phyloP scores from a whole-genome alignment of 2,329 filamentous ascomycete genomes.

The Sporothrix luriei region DNA sequence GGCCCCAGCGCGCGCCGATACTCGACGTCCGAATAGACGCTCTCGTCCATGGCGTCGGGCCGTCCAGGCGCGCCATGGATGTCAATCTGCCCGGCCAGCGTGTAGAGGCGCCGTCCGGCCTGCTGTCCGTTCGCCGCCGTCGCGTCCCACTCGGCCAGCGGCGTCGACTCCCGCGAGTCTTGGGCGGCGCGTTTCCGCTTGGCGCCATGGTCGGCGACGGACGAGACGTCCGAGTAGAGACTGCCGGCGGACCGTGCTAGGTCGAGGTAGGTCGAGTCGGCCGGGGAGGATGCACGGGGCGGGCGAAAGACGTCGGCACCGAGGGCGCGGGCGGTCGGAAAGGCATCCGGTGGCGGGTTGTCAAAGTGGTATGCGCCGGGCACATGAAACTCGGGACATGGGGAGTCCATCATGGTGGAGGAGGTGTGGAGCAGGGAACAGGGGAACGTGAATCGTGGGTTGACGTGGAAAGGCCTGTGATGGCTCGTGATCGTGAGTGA shows the following conservation, averaged over 20 bases:
- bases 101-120: constrained; percentile 44
- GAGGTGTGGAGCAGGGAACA: neutral
- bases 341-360: constrained; percentile 15
- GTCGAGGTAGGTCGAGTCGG: constrained; percentile 38
- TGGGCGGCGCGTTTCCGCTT: constrained; percentile 51
- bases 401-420: constrained; percentile 34
- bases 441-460: neutral
- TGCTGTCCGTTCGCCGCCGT: constrained; percentile 6
- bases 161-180: constrained; percentile 44
- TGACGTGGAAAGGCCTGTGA: neutral
- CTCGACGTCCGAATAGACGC: constrained; percentile 60
- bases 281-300: constrained; percentile 38
- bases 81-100: constrained; percentile 58
- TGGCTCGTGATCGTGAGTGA: neutral
- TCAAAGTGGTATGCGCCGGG: constrained; percentile 43
- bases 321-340: constrained; percentile 36
- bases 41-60: constrained; percentile 51
- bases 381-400: constrained; percentile 40
- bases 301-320: constrained; percentile 44
- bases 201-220: constrained; percentile 37
- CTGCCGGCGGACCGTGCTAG: constrained; percentile 46
- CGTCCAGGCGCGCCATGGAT: constrained; percentile 46
- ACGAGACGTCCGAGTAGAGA: constrained; percentile 45
- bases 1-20: constrained; percentile 58
- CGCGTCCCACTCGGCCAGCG: constrained; percentile 42